Conservation (phyloP, 306 rosid genomes). For the Pyrus communis region DNA sequence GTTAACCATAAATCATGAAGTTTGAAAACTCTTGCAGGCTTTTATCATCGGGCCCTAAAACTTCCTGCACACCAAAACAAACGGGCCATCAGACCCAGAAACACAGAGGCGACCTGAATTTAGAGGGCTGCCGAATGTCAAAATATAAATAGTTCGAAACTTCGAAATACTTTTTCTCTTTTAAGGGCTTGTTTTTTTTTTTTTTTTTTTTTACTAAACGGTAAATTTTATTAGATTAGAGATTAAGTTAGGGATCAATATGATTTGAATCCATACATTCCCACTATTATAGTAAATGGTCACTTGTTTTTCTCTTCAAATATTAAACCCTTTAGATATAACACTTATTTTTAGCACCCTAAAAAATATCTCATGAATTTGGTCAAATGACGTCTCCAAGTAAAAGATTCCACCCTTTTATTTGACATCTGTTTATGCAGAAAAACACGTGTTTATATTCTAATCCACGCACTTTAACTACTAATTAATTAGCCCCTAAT, state of each 20-base stretch:
- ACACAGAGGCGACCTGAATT: neutral
- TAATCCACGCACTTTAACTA: neutral
- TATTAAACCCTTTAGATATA: too few species aligned
- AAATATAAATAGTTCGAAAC: too few species aligned
- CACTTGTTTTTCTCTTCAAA: too few species aligned
- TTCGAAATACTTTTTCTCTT: too few species aligned
- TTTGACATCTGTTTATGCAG: neutral
- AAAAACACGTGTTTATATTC: too few species aligned
- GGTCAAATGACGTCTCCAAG: neutral
- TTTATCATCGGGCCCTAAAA: neutral
- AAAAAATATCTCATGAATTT: too few species aligned
- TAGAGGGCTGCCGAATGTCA: too few species aligned
- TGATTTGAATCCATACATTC: fast-evolving
- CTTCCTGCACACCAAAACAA: neutral
- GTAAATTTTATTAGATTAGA: fast-evolving
- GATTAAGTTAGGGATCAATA: fast-evolving
- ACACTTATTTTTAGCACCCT: too few species aligned
- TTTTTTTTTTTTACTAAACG: too few species aligned
- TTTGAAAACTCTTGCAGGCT: neutral
- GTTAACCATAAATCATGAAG: neutral
- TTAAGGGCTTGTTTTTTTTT: too few species aligned
- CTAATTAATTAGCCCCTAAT: neutral
- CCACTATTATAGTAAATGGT: too few species aligned
- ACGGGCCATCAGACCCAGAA: neutral
- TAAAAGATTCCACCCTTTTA: too few species aligned